Base-by-base conservation (phyloP, 306 rosid genomes). In the Vigna unguiculata region DNA sequence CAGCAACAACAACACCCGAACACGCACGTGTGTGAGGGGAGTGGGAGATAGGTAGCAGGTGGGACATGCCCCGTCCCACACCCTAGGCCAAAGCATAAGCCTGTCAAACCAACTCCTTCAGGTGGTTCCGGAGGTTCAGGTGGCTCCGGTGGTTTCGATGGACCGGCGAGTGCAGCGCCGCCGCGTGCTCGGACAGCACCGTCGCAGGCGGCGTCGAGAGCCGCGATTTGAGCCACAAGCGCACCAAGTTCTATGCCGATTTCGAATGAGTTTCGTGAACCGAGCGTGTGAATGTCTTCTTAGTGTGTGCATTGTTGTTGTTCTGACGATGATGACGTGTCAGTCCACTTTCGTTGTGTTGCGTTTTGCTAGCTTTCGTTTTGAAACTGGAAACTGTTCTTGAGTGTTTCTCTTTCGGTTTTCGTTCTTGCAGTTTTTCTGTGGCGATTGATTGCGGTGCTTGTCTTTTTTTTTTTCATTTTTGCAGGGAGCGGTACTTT, bases 231-330 rank as follows among this genome's bases (percentile, higher is more conserved):
- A 86, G 90, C 78, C 87, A 87, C 61, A 96, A 96, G 73, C 96
- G 99, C 32, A 90, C 97, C 45, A 96, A 88, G 86, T 88, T 92
- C 77, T 86, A 88, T 85, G 80, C 88, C 14, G 85, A 71, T 73
- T 80, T 75, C 63, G 78, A 76, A 97, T 94, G 93, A 92, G 98
- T 88, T 58, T 28, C 22, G 57, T 45, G 5, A 72, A 14, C 8
- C 30, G 17, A 20, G 32, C 69, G 9, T 63, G 30, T 55, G 41
- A 13, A 24, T 25, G 64, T 14, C 40, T 58, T 2, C 16, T 32
- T 17, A 30, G 45, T 16, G 5, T 9, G 36, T 32, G 59, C 48
- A 74, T 69, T 45, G 69, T 58, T 45, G 62, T 73, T 20, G 2
- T 28, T 28, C 5, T 25, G 9, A 14, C 13, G 49, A 32, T 10